Base-by-base conservation (phyloP, 768 basidiomycete species). In the Crassisporium funariophilum region DNA sequence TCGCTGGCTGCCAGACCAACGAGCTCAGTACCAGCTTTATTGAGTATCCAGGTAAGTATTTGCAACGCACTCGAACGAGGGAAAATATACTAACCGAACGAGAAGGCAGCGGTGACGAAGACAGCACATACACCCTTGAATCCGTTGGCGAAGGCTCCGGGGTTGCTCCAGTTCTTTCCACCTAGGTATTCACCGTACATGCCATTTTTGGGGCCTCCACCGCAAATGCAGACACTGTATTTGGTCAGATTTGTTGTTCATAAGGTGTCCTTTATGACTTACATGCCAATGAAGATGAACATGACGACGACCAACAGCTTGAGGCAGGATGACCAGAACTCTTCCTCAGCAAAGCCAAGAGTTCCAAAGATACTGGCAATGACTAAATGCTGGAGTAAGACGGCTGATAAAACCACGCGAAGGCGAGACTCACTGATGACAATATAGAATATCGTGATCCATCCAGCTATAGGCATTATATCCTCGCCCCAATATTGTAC, bases 321-420 rank as follows among this genome's bases (percentile, higher is more conserved):
- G n/a, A 76, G 60, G 50, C 68, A 72, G 22, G 75, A 75, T n/a
- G 74, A 71, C 75, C 75, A 76, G 49, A 75, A 76, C 42, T 75
- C 74, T 61, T 75, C 75, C 55, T 76, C 75, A 0, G 75, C 73
- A 41, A 67, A 76, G 9, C 74, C 74, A 9, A 76, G 67, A 10
- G 75, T 75, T 46, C 74, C 75, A 41, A 76, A 74, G 15, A 75
- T 27, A 40, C 64, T 61, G 27, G 70, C 40, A 16, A 76, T 66
- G 6, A 64, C 75, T 76, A 36, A 7, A 24, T n/a, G n/a, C n/a
- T n/a, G 13, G 12, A 29, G 1, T 5, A 31, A 6, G 21, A 25
- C 24, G 44, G n/a, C 25, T 24, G 29, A 35, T 47, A 33, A 42
- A 13, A 16, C 11, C 13, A 1, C 11, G 11, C 37, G 21, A 16